Evolutionary conservation across 1,284 basidiomycete species (phyloP).

Genomic region (Boletus semigastroideus): DNA sequence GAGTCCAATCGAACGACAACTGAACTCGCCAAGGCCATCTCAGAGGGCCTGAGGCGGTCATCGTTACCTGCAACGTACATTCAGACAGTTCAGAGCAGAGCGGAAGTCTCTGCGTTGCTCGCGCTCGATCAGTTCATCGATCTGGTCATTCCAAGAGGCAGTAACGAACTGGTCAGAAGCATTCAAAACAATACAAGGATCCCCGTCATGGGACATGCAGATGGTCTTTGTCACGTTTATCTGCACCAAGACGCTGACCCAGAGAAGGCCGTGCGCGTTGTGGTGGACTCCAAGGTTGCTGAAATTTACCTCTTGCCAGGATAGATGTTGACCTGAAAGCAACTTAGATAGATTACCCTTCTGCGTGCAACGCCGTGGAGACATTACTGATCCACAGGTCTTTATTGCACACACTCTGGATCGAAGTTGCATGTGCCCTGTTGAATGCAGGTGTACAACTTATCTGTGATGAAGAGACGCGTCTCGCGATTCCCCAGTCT

Average conservation of each 20-base stretch:
- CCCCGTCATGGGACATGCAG: slow-evolving; percentile 98
- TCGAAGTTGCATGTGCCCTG: slow-evolving; percentile 72
- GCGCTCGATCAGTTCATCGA: slow-evolving; percentile 92
- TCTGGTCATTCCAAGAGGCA: slow-evolving; percentile 94
- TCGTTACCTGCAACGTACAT: slow-evolving; percentile 80
- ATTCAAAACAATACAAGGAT: slow-evolving; percentile 93
- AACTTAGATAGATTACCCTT: slow-evolving; percentile 85
- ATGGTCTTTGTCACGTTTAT: slow-evolving; percentile 90
- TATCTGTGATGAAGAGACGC: slow-evolving; percentile 72
- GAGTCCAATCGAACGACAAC: slow-evolving; percentile 82
- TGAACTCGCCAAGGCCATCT: slow-evolving; percentile 79
- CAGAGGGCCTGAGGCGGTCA: slow-evolving; percentile 72
- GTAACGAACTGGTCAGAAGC: slow-evolving; percentile 84
- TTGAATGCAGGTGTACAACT: slow-evolving; percentile 72
- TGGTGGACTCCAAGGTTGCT: slow-evolving; percentile 88
- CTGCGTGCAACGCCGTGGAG: slow-evolving; percentile 94
- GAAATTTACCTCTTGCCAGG: neutral
- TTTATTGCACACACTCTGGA: slow-evolving; percentile 76
- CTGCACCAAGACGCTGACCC: slow-evolving; percentile 81
- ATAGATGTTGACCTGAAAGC: neutral
- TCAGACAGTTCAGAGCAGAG: slow-evolving; percentile 91
- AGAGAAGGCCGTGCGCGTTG: slow-evolving; percentile 78
- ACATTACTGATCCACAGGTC: slow-evolving; percentile 84
- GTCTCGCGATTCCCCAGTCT: slow-evolving; percentile 47
- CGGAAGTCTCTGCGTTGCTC: slow-evolving; percentile 86